phyloP scores from a whole-genome alignment of 148 eudicot genomes.

The Rhododendron mucronatum region DNA sequence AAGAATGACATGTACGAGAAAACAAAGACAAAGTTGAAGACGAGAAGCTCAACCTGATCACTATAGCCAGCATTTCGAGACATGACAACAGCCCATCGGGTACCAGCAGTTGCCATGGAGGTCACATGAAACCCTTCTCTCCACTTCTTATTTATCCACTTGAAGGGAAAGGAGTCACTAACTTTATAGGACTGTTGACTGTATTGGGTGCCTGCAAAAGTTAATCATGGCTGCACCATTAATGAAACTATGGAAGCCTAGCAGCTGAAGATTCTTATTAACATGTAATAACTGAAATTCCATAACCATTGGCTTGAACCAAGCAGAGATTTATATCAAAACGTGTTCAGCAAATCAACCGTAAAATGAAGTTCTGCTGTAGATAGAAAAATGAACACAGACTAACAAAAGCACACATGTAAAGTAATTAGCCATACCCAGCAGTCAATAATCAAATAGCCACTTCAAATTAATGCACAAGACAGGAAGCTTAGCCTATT shows the following conservation, averaged over 20 bases:
- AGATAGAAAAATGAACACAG: neutral
- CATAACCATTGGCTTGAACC: neutral
- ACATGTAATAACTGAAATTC: neutral
- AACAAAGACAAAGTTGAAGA: neutral
- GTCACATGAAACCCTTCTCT: constrained; percentile 92
- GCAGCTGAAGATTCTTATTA: neutral
- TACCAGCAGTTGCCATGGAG: constrained; percentile 92
- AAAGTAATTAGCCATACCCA: neutral
- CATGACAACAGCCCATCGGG: constrained; percentile 94
- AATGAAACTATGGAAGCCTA: neutral
- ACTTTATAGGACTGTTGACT: constrained; percentile 90
- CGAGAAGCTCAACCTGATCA: constrained; percentile 51
- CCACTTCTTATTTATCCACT: constrained; percentile 97
- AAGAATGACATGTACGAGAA: neutral
- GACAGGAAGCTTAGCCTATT: neutral
- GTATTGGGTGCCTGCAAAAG: constrained; percentile 61
- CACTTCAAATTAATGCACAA: neutral
- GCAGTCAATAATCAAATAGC: neutral
- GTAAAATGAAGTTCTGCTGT: neutral
- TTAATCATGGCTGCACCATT: neutral
- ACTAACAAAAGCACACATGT: neutral
- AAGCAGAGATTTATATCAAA: neutral
- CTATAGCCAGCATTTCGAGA: constrained; percentile 86
- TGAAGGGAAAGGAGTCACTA: constrained; percentile 86
- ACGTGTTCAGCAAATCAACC: neutral